Evolutionary conservation across 169 alveolate genomes (phyloP).

Genomic region (Plasmodium inui): DNA sequence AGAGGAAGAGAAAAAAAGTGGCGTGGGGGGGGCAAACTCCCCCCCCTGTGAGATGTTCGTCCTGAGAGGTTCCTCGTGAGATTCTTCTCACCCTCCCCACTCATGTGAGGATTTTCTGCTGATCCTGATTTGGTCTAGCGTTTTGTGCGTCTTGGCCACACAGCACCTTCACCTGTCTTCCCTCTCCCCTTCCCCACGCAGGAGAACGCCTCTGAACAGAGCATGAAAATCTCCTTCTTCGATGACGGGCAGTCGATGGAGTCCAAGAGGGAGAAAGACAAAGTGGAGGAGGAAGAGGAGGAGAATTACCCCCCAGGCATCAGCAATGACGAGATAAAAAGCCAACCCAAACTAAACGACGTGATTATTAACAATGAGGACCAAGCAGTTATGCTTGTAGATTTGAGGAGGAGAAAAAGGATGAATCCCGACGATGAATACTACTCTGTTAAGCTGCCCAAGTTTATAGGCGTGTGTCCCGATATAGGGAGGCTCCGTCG

Average conservation of each 20-base stretch:
- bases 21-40: too few relatives aligned
- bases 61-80: neutral
- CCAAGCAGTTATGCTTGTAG: conserved; percentile 7
- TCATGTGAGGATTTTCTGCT: neutral
- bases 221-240: conserved; percentile 18
- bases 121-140: neutral
- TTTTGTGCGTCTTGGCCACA: neutral
- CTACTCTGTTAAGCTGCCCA: conserved; percentile 33
- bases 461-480: conserved; percentile 37
- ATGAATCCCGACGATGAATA: neutral
- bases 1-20: neutral
- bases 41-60: neutral
- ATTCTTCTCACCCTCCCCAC: neutral
- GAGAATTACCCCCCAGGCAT: neutral
- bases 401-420: conserved; percentile 1
- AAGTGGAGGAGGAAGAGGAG: neutral
- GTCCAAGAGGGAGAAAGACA: neutral
- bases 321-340: neutral
- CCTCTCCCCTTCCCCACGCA: neutral
- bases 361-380: conserved; percentile 9
- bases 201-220: neutral
- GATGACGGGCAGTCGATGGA: conserved; percentile 18
- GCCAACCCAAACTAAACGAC: neutral
- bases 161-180: neutral
- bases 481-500: neutral